These are phyloP conservation scores for Blechomonas ayalai DNA, from an alignment of 208 protist species.

Conservation along the genomic window DNA sequence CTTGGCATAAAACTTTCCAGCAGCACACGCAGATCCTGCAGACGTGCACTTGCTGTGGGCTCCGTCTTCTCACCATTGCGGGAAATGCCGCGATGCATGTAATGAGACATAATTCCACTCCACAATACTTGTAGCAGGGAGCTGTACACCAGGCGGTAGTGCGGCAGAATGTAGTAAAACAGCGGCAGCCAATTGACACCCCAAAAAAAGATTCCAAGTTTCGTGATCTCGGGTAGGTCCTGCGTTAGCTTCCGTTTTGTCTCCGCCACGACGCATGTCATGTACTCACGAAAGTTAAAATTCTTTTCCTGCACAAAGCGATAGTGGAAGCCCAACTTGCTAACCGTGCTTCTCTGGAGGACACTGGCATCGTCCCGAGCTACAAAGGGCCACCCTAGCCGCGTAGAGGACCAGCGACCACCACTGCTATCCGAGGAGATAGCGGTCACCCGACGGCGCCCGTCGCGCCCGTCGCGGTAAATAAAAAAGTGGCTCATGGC, in stretches of 20 bases:
- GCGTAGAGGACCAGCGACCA: no score
- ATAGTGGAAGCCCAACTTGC: conserved; percentile 53
- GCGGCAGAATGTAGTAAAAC: conserved; percentile 76
- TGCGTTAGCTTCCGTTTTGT: conserved; percentile 33
- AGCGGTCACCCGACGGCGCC: conserved; percentile 35
- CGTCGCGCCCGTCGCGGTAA: conserved; percentile 57
- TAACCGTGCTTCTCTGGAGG: conserved; percentile 17
- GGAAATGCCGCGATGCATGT: conserved; percentile 53
- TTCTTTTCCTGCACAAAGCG: conserved; percentile 36
- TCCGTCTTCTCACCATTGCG: no score
- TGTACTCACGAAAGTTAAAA: conserved; percentile 54
- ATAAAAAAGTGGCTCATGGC: conserved; percentile 73
- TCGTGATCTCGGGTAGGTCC: conserved; percentile 64
- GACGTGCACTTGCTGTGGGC: no score
- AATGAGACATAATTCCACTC: conserved; percentile 70
- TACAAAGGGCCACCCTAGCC: no score
- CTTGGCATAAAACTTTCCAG: no score
- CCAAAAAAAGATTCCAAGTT: conserved; percentile 67
- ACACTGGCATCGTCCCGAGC: conserved; percentile 11
- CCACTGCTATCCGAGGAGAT: conserved; percentile 16
- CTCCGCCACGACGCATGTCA: conserved; percentile 30
- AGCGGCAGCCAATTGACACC: conserved; percentile 68
- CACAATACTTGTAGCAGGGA: conserved; percentile 55
- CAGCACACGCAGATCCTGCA: no score
- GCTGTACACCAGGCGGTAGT: conserved; percentile 69